A percentile compares a stretch with the other conserved stretches of the same genome.
These are phyloP conservation scores for Didymella exigua DNA, from an alignment of 2,329 filamentous ascomycete species.

Conservation along the genomic window DNA sequence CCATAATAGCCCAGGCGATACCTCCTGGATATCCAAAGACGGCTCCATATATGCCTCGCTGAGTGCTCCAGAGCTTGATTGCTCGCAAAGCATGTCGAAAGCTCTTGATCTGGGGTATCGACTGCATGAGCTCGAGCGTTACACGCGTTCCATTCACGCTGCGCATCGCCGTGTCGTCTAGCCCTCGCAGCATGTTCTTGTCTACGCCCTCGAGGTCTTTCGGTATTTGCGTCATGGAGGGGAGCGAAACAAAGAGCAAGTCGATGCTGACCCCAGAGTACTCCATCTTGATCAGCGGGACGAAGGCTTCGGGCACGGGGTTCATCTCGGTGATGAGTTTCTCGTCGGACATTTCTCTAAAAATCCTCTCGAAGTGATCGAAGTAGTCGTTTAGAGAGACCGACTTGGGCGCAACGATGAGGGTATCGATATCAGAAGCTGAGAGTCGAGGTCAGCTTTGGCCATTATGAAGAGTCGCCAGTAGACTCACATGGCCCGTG, in stretches of 20 bases:
- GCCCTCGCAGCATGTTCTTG: constrained; percentile 79
- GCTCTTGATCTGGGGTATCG: constrained; percentile 87
- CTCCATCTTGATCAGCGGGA: constrained; percentile 97
- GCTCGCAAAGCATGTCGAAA: constrained; percentile 89
- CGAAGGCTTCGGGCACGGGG: constrained; percentile 85
- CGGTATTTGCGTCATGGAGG: constrained; percentile 49
- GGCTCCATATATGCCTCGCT: constrained; percentile 91
- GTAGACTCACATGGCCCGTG: constrained; percentile 72
- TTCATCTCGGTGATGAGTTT: constrained; percentile 85
- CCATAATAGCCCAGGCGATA: constrained; percentile 97
- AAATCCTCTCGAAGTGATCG: constrained; percentile 78
- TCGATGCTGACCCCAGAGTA: constrained; percentile 92
- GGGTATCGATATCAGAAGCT: constrained; percentile 97
- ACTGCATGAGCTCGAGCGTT: constrained; percentile 85
- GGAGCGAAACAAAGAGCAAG: constrained; percentile 68
- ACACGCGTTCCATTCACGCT: constrained; percentile 94
- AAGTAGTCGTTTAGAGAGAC: constrained; percentile 92
- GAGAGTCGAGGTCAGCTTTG: constrained; percentile 6
- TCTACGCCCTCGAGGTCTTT: constrained; percentile 77
- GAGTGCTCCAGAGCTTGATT: constrained; percentile 95
- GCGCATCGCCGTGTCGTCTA: constrained; percentile 85
- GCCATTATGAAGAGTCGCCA: neutral
- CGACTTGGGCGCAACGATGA: constrained; percentile 89
- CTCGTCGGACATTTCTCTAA: constrained; percentile 75
- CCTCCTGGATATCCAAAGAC: constrained; percentile 96